phyloP scores from a whole-genome alignment of 257 asterid genomes.

The Prunella vulgaris region DNA sequence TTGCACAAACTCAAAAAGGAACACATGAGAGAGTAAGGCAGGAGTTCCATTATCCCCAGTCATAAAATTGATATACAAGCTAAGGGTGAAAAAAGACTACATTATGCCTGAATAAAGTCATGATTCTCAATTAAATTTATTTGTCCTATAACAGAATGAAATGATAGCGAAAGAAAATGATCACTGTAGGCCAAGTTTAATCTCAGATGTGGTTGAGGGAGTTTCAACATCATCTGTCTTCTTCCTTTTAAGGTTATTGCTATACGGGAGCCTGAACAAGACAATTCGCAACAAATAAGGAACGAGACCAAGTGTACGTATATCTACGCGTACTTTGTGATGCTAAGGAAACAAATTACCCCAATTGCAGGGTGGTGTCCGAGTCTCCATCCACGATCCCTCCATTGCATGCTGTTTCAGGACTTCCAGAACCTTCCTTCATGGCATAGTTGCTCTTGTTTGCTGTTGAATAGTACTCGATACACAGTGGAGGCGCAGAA shows the following conservation, averaged over 20 bases:
- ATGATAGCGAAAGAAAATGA: neutral
- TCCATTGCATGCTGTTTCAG: constrained; percentile 36
- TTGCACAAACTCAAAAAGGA: neutral
- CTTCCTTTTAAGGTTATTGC: constrained; percentile 34
- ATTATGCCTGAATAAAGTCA: constrained; percentile 8
- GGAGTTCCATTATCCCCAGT: constrained; percentile 4
- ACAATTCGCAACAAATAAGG: neutral
- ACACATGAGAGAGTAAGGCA: neutral
- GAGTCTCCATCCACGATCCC: constrained; percentile 47
- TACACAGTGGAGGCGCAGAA: constrained; percentile 21
- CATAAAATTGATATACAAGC: constrained; percentile 11
- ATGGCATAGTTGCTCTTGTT: constrained; percentile 10
- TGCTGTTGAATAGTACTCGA: constrained; percentile 29
- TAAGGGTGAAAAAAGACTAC: constrained; percentile 13
- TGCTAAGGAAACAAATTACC: constrained; percentile 28
- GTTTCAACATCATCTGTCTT: constrained; percentile 33
- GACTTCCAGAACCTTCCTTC: constrained; percentile 35
- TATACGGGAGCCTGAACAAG: constrained; percentile 46
- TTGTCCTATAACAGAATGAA: neutral
- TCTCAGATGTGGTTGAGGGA: constrained; percentile 30
- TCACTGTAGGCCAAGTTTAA: constrained; percentile 15
- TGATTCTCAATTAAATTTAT: neutral
- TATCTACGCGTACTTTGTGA: neutral
- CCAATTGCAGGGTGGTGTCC: constrained; percentile 50
- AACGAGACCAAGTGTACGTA: neutral